A percentile compares a stretch with the other conserved stretches of the same genome.
phyloP scores from a whole-genome alignment of 73 alveolate genomes.

The Paraurostyla sp. region DNA sequence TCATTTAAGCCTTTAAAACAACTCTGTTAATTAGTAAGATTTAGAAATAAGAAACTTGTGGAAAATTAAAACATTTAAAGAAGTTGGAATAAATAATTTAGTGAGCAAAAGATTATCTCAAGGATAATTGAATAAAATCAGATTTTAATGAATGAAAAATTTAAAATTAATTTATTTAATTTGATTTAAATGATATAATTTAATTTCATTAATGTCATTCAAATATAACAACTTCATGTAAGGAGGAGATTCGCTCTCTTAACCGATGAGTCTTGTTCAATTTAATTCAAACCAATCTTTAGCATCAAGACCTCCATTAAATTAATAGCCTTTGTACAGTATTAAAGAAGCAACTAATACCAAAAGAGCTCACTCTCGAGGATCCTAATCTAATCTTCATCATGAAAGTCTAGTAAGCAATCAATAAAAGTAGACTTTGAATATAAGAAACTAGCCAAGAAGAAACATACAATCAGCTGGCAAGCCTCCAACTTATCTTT shows the following conservation, averaged over 20 bases:
- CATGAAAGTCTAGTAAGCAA: background rate
- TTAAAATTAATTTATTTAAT: no score
- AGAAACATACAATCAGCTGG: constrained; percentile 22
- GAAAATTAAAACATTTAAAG: constrained; percentile 35
- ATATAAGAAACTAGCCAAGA: no score
- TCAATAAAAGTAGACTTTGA: no score
- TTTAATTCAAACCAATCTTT: background rate
- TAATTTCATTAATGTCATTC: constrained; percentile 28
- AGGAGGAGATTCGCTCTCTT: background rate
- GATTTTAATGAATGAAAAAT: background rate
- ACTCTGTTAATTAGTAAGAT: no score
- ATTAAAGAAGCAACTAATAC: constrained; percentile 8
- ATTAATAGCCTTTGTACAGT: background rate
- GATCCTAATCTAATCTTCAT: background rate
- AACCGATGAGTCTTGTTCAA: background rate
- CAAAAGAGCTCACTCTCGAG: background rate
- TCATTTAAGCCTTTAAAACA: no score
- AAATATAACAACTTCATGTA: constrained; percentile 17
- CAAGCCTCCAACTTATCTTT: background rate
- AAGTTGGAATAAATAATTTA: constrained; percentile 15
- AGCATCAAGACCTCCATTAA: background rate
- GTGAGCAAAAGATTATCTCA: no score
- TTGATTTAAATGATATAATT: background rate
- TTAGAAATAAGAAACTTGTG: no score
- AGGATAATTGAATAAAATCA: background rate